Evolutionary conservation across 305 asterid genomes (phyloP), one percentile per base, ranked within the genome.

Genomic region (Stenogyne calaminthoides): DNA sequence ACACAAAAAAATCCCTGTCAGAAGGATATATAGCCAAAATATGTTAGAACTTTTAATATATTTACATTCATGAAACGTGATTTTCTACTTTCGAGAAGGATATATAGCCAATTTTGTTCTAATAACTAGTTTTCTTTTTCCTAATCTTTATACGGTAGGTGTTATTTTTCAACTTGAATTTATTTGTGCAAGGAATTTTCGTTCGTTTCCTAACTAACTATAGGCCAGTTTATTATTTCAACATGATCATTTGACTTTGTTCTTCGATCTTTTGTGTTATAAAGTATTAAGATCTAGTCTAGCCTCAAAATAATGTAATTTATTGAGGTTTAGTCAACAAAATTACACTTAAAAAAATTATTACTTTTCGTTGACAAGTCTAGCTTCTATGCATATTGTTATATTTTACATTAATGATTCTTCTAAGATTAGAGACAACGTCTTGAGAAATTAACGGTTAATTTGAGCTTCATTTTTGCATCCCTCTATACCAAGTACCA

Each of bases 241-340:
- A 67, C 20, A 12, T 19, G 16, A 25, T 73, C 0, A 11, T 61
- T 61, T 69, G 65, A 69, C 65, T 46, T 44, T 44, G 7, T 44
- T 44, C 18, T 44, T 14, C 16, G 7, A 36, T 36, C 9, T 36
- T 42, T 42, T 42, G 49, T 10, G 15, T 42, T 42, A 42, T 42
- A 42, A 40, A 40, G 46, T 40, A 40, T 9, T 40, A n/a, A 10
- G 15, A 6, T 40, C 46, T 42, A 42, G 15, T 42, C 49, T 42
- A 42, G 49, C 49, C 49, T 42, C 49, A 42, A 42, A 11, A 42
- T 42, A 9, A 2, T 22, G 69, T 25, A 51, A 54, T 14, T 7
- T 37, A 44, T 52, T 52, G 16, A 25, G 20, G 58, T 49, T 11
- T 15, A 27, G 75, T 76, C 66, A 69, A 27, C 71, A 22, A 70